Evolutionary conservation across 768 basidiomycete species (phyloP).

Genomic region (Pleurotus djamor): DNA sequence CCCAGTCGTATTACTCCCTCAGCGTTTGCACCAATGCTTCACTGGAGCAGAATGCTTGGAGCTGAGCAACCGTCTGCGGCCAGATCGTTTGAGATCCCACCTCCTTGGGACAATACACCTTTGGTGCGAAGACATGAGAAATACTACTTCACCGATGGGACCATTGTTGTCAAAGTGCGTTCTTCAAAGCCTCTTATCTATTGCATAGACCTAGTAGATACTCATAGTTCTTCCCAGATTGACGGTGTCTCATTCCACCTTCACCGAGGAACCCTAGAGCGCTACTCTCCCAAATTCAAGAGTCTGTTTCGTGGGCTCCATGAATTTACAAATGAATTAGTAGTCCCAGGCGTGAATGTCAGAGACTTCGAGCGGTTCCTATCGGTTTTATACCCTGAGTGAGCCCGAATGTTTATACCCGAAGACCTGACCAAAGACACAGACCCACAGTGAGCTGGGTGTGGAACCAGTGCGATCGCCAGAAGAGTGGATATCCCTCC

Average conservation of each 20-base stretch:
- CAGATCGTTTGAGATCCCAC: too few relatives aligned
- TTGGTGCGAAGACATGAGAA: too few relatives aligned
- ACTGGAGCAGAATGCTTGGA: too few relatives aligned
- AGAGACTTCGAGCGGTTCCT: slow-evolving; percentile 1
- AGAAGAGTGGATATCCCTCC: slow-evolving; percentile 1
- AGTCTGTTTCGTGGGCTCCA: neutral
- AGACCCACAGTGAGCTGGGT: neutral
- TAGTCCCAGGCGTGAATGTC: neutral
- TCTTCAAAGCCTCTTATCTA: too few relatives aligned
- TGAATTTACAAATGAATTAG: neutral
- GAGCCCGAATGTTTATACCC: neutral
- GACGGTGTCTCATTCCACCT: neutral
- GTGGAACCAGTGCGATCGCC: neutral
- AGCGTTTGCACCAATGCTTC: too few relatives aligned
- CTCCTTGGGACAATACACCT: too few relatives aligned
- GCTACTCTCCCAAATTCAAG: neutral
- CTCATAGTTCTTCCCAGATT: neutral
- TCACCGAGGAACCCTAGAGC: neutral
- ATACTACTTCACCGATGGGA: too few relatives aligned
- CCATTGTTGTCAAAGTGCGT: too few relatives aligned
- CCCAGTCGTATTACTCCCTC: too few relatives aligned
- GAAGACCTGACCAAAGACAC: neutral
- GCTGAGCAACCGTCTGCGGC: too few relatives aligned
- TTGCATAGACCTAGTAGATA: too few relatives aligned
- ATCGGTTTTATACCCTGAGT: neutral